These are phyloP conservation scores for Saturnispora sanitii DNA, from an alignment of 805 yeast species.

Conservation along the genomic window DNA sequence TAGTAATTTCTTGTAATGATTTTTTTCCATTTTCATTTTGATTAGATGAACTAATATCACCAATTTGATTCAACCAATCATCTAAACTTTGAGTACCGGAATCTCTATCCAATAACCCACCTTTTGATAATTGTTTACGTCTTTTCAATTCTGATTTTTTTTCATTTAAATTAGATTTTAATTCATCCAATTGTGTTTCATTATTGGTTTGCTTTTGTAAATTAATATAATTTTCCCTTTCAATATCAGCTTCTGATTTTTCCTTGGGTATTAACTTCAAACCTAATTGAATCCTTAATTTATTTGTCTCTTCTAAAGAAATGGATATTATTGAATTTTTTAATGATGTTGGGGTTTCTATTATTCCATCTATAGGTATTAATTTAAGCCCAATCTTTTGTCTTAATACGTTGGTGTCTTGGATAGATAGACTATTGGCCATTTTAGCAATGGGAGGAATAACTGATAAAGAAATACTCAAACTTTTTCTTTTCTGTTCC, in stretches of 20 bases:
- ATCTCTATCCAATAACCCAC: constrained; percentile 21
- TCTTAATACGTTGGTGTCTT: constrained; percentile 20
- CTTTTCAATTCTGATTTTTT: constrained; percentile 16
- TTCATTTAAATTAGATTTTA: constrained; percentile 12
- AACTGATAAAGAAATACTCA: no score
- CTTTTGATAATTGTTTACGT: constrained; percentile 17
- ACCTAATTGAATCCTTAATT: constrained; percentile 34
- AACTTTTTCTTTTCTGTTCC: no score
- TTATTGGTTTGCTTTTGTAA: constrained; percentile 26
- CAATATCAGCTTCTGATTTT: constrained; percentile 22
- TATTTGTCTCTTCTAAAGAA: constrained; percentile 40
- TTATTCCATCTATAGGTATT: background rate
- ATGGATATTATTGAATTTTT: constrained; percentile 10
- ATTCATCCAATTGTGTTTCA: constrained; percentile 20
- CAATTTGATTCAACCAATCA: constrained; percentile 27
- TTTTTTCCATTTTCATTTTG: background rate
- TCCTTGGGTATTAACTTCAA: constrained; percentile 35
- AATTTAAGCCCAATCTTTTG: constrained; percentile 15
- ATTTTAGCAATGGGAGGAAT: no score
- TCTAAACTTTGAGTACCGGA: constrained; percentile 25
- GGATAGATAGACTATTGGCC: constrained; percentile 7
- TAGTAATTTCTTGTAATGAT: background rate
- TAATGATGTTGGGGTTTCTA: background rate
- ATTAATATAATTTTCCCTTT: constrained; percentile 29
- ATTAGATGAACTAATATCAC: constrained; percentile 7